These are phyloP conservation scores for Xylaria grammica DNA, from an alignment of 495 filamentous ascomycete species.

Conservation along the genomic window DNA sequence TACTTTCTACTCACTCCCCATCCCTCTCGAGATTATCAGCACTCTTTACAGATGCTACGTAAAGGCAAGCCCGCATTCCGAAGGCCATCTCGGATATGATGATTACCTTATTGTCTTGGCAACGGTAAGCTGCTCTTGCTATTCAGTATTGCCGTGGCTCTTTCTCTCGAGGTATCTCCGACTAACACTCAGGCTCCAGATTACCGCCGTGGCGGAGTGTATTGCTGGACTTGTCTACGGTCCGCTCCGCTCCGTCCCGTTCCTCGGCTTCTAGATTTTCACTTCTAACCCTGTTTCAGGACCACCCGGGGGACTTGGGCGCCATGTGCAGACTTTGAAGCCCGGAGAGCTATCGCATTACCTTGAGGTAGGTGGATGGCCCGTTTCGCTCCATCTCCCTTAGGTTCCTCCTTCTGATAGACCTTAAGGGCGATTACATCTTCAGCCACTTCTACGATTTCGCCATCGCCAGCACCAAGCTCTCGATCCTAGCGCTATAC, in stretches of 20 bases:
- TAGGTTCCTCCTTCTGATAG: not conserved
- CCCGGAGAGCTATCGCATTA: slow-evolving; percentile 18
- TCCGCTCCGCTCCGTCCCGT: slow-evolving; percentile 15
- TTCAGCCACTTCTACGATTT: slow-evolving; percentile 41
- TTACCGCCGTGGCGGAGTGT: slow-evolving; percentile 32
- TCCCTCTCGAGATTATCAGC: slow-evolving; percentile 34
- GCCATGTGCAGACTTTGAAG: slow-evolving; percentile 30
- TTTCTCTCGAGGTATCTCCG: not conserved
- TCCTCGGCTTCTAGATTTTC: not conserved
- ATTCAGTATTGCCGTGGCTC: not conserved
- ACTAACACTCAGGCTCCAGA: slow-evolving; percentile 16
- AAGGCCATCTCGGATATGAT: slow-evolving; percentile 30
- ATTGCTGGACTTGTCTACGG: slow-evolving; percentile 33
- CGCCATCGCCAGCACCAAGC: slow-evolving; percentile 37
- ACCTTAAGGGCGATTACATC: slow-evolving; percentile 33
- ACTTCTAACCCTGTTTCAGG: slow-evolving; percentile 21
- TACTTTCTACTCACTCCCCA: slow-evolving; percentile 32
- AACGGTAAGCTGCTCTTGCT: slow-evolving; percentile 24
- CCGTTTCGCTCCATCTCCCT: not conserved
- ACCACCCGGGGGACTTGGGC: slow-evolving; percentile 32
- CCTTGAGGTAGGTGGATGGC: slow-evolving; percentile 25
- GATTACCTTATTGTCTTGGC: slow-evolving; percentile 38
- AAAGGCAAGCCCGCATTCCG: slow-evolving; percentile 25
- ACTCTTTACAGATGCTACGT: slow-evolving; percentile 31
- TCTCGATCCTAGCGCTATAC: slow-evolving; percentile 38